Evolutionary conservation across 148 eudicot genomes (phyloP).

Genomic region (Rhododendron molle): DNA sequence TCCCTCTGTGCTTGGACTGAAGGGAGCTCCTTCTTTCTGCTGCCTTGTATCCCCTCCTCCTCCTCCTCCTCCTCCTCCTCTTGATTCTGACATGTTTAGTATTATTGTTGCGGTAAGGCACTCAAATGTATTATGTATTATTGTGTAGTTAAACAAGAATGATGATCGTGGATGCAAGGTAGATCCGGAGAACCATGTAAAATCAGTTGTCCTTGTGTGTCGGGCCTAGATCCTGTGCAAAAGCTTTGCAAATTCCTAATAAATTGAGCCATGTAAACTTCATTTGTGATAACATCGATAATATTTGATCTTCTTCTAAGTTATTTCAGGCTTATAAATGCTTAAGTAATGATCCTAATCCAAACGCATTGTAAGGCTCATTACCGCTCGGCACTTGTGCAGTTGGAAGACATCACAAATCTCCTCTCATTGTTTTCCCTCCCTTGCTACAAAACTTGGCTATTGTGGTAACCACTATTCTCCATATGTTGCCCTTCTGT

Average conservation of each 20-base stretch:
- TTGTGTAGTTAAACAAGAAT: background rate
- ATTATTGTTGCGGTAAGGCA: background rate
- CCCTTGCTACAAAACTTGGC: background rate
- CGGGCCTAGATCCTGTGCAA: background rate
- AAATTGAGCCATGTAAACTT: background rate
- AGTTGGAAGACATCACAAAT: background rate
- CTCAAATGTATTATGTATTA: background rate
- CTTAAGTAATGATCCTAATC: background rate
- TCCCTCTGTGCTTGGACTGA: conserved; percentile 99
- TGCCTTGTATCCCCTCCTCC: conserved; percentile 20
- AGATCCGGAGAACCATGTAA: background rate
- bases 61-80: background rate
- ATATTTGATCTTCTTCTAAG: background rate
- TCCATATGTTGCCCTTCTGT: background rate
- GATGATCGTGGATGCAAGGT: background rate
- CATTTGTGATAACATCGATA: background rate
- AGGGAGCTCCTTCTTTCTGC: conserved; percentile 97
- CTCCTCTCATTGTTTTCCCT: background rate
- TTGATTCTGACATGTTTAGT: background rate
- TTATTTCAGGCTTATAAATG: background rate
- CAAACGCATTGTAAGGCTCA: background rate
- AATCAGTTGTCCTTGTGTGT: background rate
- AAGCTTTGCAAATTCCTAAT: background rate
- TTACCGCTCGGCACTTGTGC: background rate
- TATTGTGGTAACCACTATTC: background rate